Percentiles rank a stretch among this genome's conserved stretches.
Evolutionary conservation across 2,329 filamentous ascomycete genomes (phyloP).

Genomic region (Aspergillus piperis): DNA sequence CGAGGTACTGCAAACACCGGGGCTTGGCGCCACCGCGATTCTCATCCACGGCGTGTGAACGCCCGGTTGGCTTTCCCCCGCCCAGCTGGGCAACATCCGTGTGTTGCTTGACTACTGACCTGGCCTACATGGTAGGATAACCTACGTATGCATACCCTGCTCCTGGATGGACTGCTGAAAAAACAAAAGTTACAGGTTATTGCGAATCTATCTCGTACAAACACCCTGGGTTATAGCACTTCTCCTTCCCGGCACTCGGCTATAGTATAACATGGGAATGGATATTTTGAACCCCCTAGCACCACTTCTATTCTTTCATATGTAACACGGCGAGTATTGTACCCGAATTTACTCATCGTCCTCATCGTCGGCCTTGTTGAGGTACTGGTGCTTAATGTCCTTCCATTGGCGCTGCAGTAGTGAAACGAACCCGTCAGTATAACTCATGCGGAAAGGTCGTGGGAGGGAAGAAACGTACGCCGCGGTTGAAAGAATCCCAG

Average conservation of each 20-base stretch:
- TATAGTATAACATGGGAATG: slow-evolving; percentile 18
- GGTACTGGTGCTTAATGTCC: slow-evolving; percentile 91
- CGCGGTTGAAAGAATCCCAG: slow-evolving; percentile 89
- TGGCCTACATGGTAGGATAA: not conserved
- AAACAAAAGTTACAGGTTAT: slow-evolving; percentile 12
- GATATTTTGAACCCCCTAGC: not conserved
- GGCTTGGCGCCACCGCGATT: slow-evolving; percentile 16
- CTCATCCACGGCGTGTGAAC: not conserved
- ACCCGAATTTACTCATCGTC: slow-evolving; percentile 49
- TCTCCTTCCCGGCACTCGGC: slow-evolving; percentile 12
- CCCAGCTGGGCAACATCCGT: not conserved
- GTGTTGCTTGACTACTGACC: not conserved
- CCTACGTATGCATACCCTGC: not conserved
- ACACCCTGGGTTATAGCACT: slow-evolving; percentile 20
- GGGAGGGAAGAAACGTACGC: slow-evolving; percentile 63
- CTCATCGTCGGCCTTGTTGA: slow-evolving; percentile 68
- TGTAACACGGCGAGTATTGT: slow-evolving; percentile 12
- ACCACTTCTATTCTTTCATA: slow-evolving; percentile 18
- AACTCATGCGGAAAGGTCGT: not conserved
- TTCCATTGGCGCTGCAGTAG: slow-evolving; percentile 90
- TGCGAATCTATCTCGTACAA: slow-evolving; percentile 28
- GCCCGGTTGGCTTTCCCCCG: not conserved
- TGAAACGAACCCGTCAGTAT: slow-evolving; percentile 18
- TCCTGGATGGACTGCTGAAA: not conserved
- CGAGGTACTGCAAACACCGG: not conserved